Evolutionary conservation across 345 rosid genomes (phyloP).

Genomic region (Hibiscus syriacus): DNA sequence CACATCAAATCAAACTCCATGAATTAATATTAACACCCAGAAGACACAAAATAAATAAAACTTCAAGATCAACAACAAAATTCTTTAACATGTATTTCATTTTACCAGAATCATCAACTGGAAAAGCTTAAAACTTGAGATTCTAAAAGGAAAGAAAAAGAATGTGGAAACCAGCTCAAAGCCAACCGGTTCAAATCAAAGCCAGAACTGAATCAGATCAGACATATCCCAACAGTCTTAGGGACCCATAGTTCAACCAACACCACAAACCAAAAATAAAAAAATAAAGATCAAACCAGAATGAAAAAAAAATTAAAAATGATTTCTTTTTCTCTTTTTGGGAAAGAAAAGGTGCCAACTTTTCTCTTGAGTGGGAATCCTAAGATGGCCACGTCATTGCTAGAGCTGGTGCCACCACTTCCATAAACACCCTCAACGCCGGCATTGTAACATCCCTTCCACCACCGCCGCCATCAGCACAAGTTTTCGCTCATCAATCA

Average conservation of each 20-base stretch:
- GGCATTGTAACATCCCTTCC: slow-evolving; percentile 2
- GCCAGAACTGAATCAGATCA: slow-evolving; percentile 7
- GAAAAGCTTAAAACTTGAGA: not conserved
- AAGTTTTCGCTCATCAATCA: not conserved
- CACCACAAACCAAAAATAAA: slow-evolving; percentile 1
- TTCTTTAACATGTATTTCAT: no score
- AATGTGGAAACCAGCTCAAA: not conserved
- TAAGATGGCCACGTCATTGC: slow-evolving; percentile 1
- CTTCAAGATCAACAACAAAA: not conserved
- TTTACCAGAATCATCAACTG: slow-evolving; percentile 4
- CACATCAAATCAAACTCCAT: not conserved
- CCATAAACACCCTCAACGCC: slow-evolving; percentile 7
- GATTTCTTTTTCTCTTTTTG: not conserved
- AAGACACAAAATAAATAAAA: not conserved
- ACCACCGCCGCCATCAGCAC: slow-evolving; percentile 4
- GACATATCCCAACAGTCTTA: not conserved
- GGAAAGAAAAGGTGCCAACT: not conserved
- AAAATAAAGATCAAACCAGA: not conserved
- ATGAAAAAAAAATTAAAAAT: not conserved
- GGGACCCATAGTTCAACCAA: slow-evolving; percentile 5
- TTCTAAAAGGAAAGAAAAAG: not conserved
- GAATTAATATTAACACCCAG: not conserved
- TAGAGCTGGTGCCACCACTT: slow-evolving; percentile 7
- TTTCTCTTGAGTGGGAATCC: not conserved
- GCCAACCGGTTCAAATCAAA: slow-evolving; percentile 5